A percentile compares a stretch with the other conserved stretches of the same genome.
Evolutionary conservation across 495 filamentous ascomycete species (phyloP).

Genomic region (Aspergillus saccharolyticus): DNA sequence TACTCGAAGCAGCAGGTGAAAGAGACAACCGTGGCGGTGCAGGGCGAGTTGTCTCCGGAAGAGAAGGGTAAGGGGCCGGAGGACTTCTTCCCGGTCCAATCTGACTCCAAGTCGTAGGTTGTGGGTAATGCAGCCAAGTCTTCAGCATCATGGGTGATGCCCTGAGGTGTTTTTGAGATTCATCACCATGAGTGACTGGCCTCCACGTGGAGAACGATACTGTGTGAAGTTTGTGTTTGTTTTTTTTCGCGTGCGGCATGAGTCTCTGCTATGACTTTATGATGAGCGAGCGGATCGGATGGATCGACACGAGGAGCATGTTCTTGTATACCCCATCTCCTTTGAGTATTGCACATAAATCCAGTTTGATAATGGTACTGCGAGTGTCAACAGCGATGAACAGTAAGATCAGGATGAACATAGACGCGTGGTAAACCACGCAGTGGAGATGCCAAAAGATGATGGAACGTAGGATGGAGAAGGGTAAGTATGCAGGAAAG

Average conservation of each 20-base stretch:
- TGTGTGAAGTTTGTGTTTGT: neutral
- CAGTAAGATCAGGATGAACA: neutral
- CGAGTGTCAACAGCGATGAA: neutral
- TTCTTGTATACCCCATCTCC: neutral
- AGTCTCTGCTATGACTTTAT: neutral
- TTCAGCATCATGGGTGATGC: neutral
- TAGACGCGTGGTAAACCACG: too few relatives aligned
- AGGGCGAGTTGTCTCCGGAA: slow-evolving; percentile 9
- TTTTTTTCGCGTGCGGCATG: neutral
- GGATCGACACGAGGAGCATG: neutral
- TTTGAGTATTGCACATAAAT: neutral
- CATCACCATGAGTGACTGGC: neutral
- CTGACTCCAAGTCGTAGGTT: neutral
- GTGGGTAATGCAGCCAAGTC: neutral
- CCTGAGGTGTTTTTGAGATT: neutral
- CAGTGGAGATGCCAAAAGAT: neutral
- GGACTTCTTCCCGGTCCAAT: slow-evolving; percentile 6
- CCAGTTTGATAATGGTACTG: neutral
- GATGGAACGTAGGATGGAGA: neutral
- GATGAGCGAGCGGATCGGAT: neutral
- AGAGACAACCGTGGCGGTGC: slow-evolving; percentile 9
- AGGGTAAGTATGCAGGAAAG: neutral
- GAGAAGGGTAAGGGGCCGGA: slow-evolving; percentile 10
- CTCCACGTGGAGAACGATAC: neutral
- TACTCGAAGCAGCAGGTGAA: slow-evolving; percentile 9